Evolutionary conservation across 306 rosid species (phyloP), one percentile per base, ranked within the genome.

Genomic region (Citrullus amarus): DNA sequence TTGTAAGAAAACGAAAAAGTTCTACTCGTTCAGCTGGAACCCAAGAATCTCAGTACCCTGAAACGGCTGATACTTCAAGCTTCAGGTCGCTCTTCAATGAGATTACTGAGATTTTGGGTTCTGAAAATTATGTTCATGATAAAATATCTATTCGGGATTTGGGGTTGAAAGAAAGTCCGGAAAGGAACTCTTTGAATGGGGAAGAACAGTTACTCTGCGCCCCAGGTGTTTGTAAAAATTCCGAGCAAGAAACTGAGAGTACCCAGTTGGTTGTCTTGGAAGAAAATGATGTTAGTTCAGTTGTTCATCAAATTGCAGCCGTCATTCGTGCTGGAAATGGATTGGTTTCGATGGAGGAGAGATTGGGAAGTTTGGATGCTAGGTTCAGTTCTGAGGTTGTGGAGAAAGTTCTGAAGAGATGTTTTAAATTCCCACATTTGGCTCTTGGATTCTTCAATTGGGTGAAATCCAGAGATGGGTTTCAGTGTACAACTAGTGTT

Each of bases 401-500:
- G 20, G 96, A 89, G 53, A 87, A 82, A 71, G 98, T 90, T 63
- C 72, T 94, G 86, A 92, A 94, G 82, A 90, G 98, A 84, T 88
- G 94, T 85, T 95, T 95, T 72, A 95, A 85, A 79, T 78, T 88
- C 82, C 97, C 96, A 0, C 82, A 28, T 70, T 83, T 91, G 78
- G 96, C 93, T 81, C 39, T 88, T 58, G 86, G 88, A 74, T 89
- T 89, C 85, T 94, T 94, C 80, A 46, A 85, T 68, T 92, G 93
- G 95, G 84, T 90, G 83, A 88, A 86, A 86, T 61, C 81, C 43
- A 88, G 82, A 81, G 89, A 81, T 67, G 88, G 90, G 44, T 89
- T 87, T 65, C 11, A 82, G 67, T 90, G 83, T 79, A 82, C 95
- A 0, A 88, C 87, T n/a, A 58, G 41, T 81, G 86, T 82, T 46